phyloP scores from a whole-genome alignment of 495 filamentous ascomycete genomes.

The Amphirosellinia nigrospora region DNA sequence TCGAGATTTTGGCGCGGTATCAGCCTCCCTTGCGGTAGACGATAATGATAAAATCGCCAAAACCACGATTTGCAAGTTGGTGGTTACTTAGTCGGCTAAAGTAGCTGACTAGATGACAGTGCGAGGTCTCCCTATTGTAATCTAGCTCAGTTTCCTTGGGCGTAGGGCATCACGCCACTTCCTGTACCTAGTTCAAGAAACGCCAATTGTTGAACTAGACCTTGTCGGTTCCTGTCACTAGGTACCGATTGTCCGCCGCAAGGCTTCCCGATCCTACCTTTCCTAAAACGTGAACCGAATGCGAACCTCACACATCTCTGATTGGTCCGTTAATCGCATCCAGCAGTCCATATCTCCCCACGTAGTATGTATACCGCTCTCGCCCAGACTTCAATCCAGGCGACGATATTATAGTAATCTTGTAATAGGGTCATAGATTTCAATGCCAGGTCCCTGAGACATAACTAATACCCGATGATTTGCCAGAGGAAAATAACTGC shows the following conservation, averaged over 20 bases:
- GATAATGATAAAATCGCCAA: no score
- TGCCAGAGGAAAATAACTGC: neutral
- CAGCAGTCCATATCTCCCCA: neutral
- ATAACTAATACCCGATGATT: neutral
- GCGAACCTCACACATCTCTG: neutral
- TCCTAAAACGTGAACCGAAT: slow-evolving; percentile 18
- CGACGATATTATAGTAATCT: neutral
- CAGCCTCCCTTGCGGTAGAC: no score
- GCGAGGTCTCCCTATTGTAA: no score
- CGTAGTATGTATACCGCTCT: neutral
- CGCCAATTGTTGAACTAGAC: no score
- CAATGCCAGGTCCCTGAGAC: neutral
- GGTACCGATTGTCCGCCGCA: no score
- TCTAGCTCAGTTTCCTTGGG: no score
- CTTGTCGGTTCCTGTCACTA: no score
- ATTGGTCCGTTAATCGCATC: neutral
- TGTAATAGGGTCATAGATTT: neutral
- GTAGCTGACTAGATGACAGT: no score
- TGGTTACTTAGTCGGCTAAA: no score
- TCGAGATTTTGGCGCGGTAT: neutral
- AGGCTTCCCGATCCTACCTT: neutral
- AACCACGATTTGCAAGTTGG: no score
- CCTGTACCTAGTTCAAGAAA: no score
- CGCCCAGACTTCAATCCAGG: neutral
- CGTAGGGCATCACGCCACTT: no score